Evolutionary conservation across 2,329 filamentous ascomycete species (phyloP), one percentile per base, ranked within the genome.

Genomic region (Trichoderma brevicompactum): DNA sequence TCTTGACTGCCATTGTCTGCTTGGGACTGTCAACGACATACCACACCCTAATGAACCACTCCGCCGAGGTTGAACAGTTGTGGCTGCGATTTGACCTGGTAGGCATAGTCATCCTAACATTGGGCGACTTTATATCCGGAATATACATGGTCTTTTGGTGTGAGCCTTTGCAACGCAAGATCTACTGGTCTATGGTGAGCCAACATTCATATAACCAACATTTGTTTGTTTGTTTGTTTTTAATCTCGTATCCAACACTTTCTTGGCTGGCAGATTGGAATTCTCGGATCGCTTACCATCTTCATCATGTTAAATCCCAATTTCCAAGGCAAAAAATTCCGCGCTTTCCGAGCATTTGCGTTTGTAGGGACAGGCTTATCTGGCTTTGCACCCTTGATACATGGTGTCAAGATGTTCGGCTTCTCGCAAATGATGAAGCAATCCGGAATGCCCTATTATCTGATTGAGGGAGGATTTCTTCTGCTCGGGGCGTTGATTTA

Each of bases 141-240:
- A 61, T 61, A 19, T 61, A 61, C 46, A 61, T 61, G 58, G 58
- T 61, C 23, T 61, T 61, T 5, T 61, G 58, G 58, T 61, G 58
- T 43, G 58, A 61, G 5, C 58, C 58, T 52, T 23, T 36, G 34
- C 19, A 61, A 15, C 58, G 58, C 36, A 61, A 61, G 23, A 61
- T 61, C 7, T 61, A 61, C 58, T 61, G 58, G 58, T 61, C 58
- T 12, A 61, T 61, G 58, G 58, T 61, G 36, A 52, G 58, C 19
- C 10, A 34, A 52, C 19, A 34, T 32, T 2, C 13, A 28, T 10
- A 12, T 28, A 6, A 2, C 7, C 10, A 43, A 8, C n/a, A 3
- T 15, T 17, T 17, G 12, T 43, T 13, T 38, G 13, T 53, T 49
- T 38, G 5, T 0, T 34, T n/a, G n/a, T n/a, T 15, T 19, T 38